phyloP scores from a whole-genome alignment of 129 eudicot species.

The Pulicaria dysenterica region DNA sequence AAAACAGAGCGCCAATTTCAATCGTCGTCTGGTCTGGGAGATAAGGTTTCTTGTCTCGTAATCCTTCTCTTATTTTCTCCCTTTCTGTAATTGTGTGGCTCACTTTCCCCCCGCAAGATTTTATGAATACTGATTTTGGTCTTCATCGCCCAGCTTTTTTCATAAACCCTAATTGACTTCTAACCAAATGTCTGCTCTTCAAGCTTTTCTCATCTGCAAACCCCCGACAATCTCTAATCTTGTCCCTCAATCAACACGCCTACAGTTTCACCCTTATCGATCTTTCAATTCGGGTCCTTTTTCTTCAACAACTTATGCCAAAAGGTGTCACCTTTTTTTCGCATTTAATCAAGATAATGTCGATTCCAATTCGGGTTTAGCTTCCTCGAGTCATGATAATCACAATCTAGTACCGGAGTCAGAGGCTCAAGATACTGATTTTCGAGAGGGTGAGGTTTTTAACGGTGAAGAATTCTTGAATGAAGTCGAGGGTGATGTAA shows the following conservation, averaged over 20 bases:
- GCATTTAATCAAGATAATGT: constrained; percentile 57
- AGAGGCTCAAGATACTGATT: constrained; percentile 23
- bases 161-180: constrained; percentile 46
- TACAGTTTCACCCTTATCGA: neutral
- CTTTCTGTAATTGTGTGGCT: constrained; percentile 26
- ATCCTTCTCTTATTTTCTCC: neutral
- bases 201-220: constrained; percentile 60
- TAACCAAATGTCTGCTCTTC: constrained; percentile 53
- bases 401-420: constrained; percentile 1
- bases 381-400: constrained; percentile 23
- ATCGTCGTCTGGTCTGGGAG: constrained; percentile 26
- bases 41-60: constrained; percentile 51
- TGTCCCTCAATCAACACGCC: constrained; percentile 27
- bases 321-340: constrained; percentile 31
- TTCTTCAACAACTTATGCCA: constrained; percentile 20
- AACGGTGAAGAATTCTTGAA: neutral
- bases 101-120: constrained; percentile 8
- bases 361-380: constrained; percentile 29
- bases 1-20: constrained; percentile 54
- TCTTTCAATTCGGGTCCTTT: constrained; percentile 1
- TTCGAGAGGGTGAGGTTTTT: constrained; percentile 11
- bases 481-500: neutral
- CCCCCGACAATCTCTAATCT: constrained; percentile 32
- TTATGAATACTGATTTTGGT: neutral
- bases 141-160: constrained; percentile 2